phyloP scores from a whole-genome alignment of 441 rosid species.

The Gossypium trilobum region DNA sequence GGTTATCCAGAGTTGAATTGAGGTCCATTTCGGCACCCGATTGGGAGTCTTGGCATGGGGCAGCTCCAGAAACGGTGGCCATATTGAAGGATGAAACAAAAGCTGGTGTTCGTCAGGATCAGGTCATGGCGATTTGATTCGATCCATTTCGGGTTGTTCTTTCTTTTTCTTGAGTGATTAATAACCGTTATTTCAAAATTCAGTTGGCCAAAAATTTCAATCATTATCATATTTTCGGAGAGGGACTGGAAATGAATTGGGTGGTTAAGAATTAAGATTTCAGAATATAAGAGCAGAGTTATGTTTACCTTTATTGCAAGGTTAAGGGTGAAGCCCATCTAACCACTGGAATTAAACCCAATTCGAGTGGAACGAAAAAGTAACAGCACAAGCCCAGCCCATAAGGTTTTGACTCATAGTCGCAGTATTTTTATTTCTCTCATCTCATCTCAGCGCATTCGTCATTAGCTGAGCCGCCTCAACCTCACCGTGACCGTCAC shows the following conservation, averaged over 20 bases:
- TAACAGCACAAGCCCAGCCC: neutral
- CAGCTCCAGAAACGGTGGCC: constrained; percentile 4
- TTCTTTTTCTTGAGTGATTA: neutral
- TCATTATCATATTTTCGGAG: neutral
- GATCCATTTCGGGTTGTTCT: neutral
- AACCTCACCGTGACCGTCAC: constrained; percentile 5
- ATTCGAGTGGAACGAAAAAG: neutral
- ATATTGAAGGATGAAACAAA: neutral
- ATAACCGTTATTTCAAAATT: neutral
- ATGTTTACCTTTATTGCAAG: neutral
- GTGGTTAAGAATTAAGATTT: neutral
- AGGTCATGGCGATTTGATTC: neutral
- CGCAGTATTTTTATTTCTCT: neutral
- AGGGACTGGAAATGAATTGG: neutral
- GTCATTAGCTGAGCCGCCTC: neutral
- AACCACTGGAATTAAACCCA: neutral
- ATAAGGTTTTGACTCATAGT: neutral
- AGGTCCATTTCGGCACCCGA: constrained; percentile 41
- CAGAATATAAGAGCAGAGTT: neutral
- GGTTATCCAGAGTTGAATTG: constrained; percentile 36
- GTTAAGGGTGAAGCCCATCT: neutral
- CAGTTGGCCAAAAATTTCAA: neutral
- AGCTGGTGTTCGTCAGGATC: neutral
- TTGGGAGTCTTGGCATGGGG: constrained; percentile 15
- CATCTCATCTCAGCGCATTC: neutral